Base-by-base conservation (phyloP, 371 early-diverging fungal species). In the Aphelidium insulamus region DNA sequence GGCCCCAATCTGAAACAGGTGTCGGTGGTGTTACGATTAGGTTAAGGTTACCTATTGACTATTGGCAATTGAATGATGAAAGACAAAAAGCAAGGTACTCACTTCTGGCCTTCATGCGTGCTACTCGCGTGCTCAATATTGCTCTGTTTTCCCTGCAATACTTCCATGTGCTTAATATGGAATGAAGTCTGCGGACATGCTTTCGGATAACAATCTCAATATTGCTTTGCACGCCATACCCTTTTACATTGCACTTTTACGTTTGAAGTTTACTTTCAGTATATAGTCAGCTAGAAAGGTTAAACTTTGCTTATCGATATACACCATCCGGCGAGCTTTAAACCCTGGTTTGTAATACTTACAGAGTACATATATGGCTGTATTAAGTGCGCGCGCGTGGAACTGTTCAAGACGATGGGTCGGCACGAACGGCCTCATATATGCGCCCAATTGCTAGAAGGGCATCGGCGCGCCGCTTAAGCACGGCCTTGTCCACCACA, bases 361-460 rank as follows among this genome's bases (percentile, higher is more conserved):
- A 18, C 22, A 11, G 2, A 15, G 14, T 28, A 14, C 28, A 15
- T 28, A 14, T 28, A 25, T 26, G 26, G 26, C 26, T 17, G 24
- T 53, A 18, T 53, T 48, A 36, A 54, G 56, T 18, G 49, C 42
- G 5, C 49, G 42, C 4, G 48, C 41, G 12, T n/a, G n/a, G n/a
- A n/a, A n/a, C n/a, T n/a, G n/a, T n/a, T n/a, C n/a, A n/a, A n/a
- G n/a, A n/a, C n/a, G n/a, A n/a, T n/a, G 54, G 45, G 32, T 70
- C 70, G 4, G 60, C 32, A 43, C 58, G 56, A 5, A 69, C 66
- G 9, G 39, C 39, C 44, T 61, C 52, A 45, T 65, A 84, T 5
- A 76, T 57, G 28, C 56, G 55, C 25, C 80, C 85, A 43, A 84
- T 63, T 12, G 74, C 57, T 43, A 60, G 60, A 24, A 84, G 57